A percentile compares a stretch with the other conserved stretches of the same genome.
These are phyloP conservation scores for Cutaneotrichosporon cyanovorans DNA, from an alignment of 1,284 basidiomycete species.

Conservation along the genomic window DNA sequence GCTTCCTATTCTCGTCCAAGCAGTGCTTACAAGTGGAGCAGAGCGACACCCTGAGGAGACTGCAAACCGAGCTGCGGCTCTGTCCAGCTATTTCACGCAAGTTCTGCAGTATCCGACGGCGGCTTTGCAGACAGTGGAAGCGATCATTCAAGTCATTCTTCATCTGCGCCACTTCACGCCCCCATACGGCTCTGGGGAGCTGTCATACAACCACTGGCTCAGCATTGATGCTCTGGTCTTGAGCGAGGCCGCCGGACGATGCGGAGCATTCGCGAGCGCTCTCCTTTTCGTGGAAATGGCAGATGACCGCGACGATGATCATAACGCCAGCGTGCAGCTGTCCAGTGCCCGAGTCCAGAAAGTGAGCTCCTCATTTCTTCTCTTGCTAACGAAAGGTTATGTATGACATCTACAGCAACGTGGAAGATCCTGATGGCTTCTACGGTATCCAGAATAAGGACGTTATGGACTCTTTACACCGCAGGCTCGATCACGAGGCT, in stretches of 20 bases:
- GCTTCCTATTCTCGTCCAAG: constrained; percentile 69
- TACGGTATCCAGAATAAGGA: constrained; percentile 81
- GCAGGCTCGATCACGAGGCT: constrained; percentile 81
- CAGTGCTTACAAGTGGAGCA: constrained; percentile 50
- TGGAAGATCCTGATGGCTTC: constrained; percentile 96
- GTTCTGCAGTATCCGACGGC: constrained; percentile 21
- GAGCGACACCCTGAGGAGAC: constrained; percentile 5
- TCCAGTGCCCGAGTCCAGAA: constrained; percentile 22
- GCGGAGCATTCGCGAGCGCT: constrained; percentile 78
- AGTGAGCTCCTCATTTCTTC: constrained; percentile 18
- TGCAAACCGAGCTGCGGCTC: constrained; percentile 9
- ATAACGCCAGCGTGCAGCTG: constrained; percentile 15
- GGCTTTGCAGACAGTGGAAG: constrained; percentile 30
- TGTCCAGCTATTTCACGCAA: constrained; percentile 60
- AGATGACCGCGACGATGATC: constrained; percentile 47
- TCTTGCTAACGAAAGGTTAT: constrained; percentile 50
- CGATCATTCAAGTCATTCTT: constrained; percentile 70
- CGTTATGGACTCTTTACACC: constrained; percentile 66
- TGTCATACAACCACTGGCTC: constrained; percentile 75
- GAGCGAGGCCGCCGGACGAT: constrained; percentile 64
- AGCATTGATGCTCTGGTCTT: constrained; percentile 67
- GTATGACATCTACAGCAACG: constrained; percentile 86
- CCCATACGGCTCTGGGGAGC: constrained; percentile 48
- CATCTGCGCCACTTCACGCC: constrained; percentile 66
- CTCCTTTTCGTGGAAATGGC: constrained; percentile 83